phyloP scores from a whole-genome alignment of 495 filamentous ascomycete genomes.

The Bathelium albidoporum region DNA sequence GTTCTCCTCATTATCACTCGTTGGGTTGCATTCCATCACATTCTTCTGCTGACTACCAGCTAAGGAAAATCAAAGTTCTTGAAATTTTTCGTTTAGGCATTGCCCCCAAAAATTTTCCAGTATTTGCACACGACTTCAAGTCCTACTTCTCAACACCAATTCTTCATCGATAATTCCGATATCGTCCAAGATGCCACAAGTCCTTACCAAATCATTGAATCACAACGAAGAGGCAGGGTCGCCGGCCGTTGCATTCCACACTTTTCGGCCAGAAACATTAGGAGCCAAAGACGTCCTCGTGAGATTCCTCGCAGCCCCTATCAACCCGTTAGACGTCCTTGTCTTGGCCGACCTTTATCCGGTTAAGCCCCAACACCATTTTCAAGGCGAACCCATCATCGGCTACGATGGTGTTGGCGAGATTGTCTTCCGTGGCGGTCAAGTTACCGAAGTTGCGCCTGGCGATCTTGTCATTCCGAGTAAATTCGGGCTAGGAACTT shows the following conservation, averaged over 20 bases:
- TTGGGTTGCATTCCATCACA: too few relatives aligned
- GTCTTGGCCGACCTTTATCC: neutral
- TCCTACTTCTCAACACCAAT: too few relatives aligned
- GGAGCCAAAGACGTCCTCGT: neutral
- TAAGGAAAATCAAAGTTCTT: too few relatives aligned
- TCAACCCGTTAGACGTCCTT: neutral
- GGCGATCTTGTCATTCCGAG: neutral
- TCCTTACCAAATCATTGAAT: neutral
- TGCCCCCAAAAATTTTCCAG: too few relatives aligned
- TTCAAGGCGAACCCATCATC: neutral
- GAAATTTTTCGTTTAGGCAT: too few relatives aligned
- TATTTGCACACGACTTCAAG: too few relatives aligned
- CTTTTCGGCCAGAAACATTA: neutral
- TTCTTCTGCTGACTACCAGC: too few relatives aligned
- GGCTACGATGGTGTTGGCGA: neutral
- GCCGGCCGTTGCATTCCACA: neutral
- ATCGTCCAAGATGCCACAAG: too few relatives aligned
- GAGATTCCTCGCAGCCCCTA: neutral
- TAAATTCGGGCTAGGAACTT: neutral
- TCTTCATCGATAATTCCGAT: too few relatives aligned
- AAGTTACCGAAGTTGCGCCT: neutral
- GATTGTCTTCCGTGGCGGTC: neutral
- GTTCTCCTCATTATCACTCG: too few relatives aligned
- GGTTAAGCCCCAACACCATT: neutral
- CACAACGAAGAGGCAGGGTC: neutral